Evolutionary conservation across 1,139 yeast species (phyloP).

Genomic region (Pneumocystis canis): DNA sequence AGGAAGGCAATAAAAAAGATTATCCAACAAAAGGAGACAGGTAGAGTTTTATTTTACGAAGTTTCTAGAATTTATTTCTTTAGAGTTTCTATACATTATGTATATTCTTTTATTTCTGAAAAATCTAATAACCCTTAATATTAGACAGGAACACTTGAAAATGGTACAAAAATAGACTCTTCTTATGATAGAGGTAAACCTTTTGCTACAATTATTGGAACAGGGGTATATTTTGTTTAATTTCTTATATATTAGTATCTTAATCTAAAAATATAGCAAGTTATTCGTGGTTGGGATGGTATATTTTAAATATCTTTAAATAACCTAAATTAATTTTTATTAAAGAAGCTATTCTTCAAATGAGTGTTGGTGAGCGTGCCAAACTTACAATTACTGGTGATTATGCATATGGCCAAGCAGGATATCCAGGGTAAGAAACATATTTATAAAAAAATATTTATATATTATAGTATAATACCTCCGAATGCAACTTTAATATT

Average conservation of each 20-base stretch:
- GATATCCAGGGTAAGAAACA: background rate
- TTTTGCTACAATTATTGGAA: conserved; percentile 84
- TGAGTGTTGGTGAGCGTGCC: conserved; percentile 86
- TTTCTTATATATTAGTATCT: background rate
- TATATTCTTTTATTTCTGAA: conserved; percentile 18
- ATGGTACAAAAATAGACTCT: conserved; percentile 89
- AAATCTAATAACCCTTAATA: background rate
- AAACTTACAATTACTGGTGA: conserved; percentile 76
- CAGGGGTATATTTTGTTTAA: conserved; percentile 12
- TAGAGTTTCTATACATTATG: conserved; percentile 55
- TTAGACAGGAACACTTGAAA: conserved; percentile 63
- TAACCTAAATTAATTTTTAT: background rate
- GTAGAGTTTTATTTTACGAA: background rate
- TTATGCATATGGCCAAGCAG: conserved; percentile 60
- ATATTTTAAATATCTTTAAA: background rate
- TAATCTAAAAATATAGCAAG: background rate
- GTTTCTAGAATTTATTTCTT: background rate
- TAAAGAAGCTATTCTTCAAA: conserved; percentile 86
- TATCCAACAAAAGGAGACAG: conserved; percentile 12
- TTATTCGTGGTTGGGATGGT: conserved; percentile 2
- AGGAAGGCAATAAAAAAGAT: conserved; percentile 8
- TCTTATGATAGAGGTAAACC: conserved; percentile 83
- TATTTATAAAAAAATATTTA: conserved; percentile 32
- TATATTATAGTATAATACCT: conserved; percentile 91
- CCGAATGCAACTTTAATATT: conserved; percentile 71